phyloP scores from a whole-genome alignment of 129 eudicot species.

The Saussurea involucrata region DNA sequence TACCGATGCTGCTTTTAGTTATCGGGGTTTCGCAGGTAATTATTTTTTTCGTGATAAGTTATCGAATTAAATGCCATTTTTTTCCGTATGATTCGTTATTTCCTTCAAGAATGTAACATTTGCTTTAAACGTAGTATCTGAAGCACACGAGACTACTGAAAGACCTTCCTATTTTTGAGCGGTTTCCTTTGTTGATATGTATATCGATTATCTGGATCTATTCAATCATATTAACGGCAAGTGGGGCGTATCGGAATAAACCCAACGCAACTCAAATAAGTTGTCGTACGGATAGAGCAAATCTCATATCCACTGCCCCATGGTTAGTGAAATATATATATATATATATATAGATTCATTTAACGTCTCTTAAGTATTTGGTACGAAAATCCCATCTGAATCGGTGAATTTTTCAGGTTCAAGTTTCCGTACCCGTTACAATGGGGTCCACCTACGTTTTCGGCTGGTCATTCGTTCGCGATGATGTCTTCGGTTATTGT shows the following conservation, averaged over 20 bases:
- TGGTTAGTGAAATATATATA: constrained; percentile 43
- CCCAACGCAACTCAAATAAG: constrained; percentile 58
- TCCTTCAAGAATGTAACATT: constrained; percentile 21
- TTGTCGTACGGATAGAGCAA: constrained; percentile 91
- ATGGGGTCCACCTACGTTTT: constrained; percentile 99
- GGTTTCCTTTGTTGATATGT: constrained; percentile 79
- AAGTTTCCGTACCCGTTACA: constrained; percentile 93
- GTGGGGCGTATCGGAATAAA: constrained; percentile 82
- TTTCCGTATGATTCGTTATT: not conserved
- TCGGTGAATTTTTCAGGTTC: constrained; percentile 52
- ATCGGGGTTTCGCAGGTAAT: constrained; percentile 89
- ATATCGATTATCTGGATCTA: constrained; percentile 78
- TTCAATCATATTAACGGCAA: constrained; percentile 74
- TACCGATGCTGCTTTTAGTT: constrained; percentile 89
- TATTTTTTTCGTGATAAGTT: not conserved
- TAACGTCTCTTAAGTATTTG: not conserved
- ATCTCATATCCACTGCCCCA: constrained; percentile 91
- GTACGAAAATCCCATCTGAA: not conserved
- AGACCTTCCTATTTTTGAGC: constrained; percentile 88
- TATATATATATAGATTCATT: not conserved
- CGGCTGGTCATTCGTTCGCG: constrained; percentile 86
- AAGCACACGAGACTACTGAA: constrained; percentile 75
- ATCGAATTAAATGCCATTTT: not conserved
- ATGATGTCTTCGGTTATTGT: constrained; percentile 99
- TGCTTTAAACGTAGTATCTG: constrained; percentile 59